A percentile compares a stretch with the other conserved stretches of the same genome.
phyloP scores from a whole-genome alignment of 2,329 filamentous ascomycete species.

The Bisporella sp. region DNA sequence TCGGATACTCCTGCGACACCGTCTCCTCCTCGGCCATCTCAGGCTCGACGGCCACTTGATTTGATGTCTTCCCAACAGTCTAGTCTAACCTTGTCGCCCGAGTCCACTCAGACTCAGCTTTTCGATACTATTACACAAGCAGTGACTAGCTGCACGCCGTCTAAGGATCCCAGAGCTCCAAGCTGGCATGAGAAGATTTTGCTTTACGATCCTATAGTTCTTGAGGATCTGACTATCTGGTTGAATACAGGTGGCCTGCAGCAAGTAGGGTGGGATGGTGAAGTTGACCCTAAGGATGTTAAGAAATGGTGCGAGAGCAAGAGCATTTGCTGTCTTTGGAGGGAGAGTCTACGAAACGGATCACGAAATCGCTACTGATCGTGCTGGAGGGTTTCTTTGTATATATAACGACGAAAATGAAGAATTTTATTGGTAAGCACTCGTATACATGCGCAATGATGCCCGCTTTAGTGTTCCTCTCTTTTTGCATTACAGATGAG shows the following conservation, averaged over 20 bases:
- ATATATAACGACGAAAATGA: neutral
- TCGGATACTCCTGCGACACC: conserved; percentile 31
- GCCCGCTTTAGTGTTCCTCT: no score
- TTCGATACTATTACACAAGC: conserved; percentile 49
- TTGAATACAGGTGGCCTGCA: conserved; percentile 66
- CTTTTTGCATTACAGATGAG: no score
- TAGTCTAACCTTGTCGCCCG: conserved; percentile 20
- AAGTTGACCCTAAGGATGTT: conserved; percentile 58
- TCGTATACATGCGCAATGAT: no score
- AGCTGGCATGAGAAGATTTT: conserved; percentile 92
- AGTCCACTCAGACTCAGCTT: conserved; percentile 36
- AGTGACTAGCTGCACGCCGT: conserved; percentile 42
- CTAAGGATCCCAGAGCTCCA: conserved; percentile 42
- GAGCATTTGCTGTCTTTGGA: conserved; percentile 79
- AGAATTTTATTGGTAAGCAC: no score
- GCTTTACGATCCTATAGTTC: conserved; percentile 81
- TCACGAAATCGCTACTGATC: conserved; percentile 21
- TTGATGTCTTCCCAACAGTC: conserved; percentile 10
- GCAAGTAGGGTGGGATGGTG: conserved; percentile 55
- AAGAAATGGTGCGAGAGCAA: conserved; percentile 87
- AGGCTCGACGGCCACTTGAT: conserved; percentile 9
- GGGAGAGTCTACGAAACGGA: conserved; percentile 22
- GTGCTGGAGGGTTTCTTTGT: neutral
- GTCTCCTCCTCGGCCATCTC: conserved; percentile 20
- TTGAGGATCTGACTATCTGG: conserved; percentile 82